A percentile compares a stretch with the other conserved stretches of the same genome.
Conservation (phyloP, 768 basidiomycete species). For the Lanmaoa pseudosensibilis region DNA sequence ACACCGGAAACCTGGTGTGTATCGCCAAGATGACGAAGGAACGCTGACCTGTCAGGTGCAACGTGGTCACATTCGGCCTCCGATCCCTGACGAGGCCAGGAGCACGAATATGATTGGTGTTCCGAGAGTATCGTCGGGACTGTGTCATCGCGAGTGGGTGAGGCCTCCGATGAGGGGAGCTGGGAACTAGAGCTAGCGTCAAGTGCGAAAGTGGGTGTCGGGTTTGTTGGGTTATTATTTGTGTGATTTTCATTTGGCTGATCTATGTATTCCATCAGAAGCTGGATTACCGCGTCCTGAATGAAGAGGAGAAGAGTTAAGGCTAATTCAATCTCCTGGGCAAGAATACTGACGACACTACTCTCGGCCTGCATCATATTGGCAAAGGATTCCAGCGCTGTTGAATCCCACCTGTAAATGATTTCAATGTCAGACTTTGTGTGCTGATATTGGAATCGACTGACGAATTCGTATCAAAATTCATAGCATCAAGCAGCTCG, state of each 20-base stretch:
- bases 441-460: not conserved
- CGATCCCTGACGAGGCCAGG: conserved; percentile 10
- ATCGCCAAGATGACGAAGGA: conserved; percentile 19
- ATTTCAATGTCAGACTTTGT: not conserved
- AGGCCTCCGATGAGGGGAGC: not conserved
- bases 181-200: not conserved
- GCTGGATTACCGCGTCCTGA: not conserved
- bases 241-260: not conserved
- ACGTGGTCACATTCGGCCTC: not conserved
- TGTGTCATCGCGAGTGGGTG: not conserved
- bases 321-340: not conserved
- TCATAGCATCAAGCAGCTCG: not conserved
- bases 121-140: not conserved
- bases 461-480: conserved; percentile 3
- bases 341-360: not conserved
- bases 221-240: not conserved
- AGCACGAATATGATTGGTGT: conserved; percentile 6
- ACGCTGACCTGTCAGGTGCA: not conserved
- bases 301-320: not conserved
- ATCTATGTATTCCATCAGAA: not conserved
- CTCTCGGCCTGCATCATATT: not conserved
- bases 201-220: too few species aligned
- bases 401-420: conserved; percentile 1
- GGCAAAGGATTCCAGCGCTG: not conserved
- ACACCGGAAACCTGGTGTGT: conserved; percentile 16